phyloP scores from a whole-genome alignment of 345 rosid species.

The Hibiscus tridactylites region DNA sequence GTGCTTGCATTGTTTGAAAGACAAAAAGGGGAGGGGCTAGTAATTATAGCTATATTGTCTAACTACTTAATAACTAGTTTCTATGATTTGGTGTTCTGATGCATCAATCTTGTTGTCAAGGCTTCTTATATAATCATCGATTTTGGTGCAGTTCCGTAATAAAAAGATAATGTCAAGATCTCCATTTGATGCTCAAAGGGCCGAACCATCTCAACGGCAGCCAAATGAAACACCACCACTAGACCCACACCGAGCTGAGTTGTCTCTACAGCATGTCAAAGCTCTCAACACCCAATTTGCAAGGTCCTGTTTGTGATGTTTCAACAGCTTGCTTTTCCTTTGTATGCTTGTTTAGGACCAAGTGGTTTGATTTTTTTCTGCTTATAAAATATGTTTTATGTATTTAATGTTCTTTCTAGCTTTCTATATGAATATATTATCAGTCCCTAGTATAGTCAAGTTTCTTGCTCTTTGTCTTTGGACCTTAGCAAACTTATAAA shows the following conservation, averaged over 20 bases:
- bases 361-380: background rate
- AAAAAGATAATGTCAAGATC: slow-evolving; percentile 59
- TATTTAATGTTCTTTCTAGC: background rate
- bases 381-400: background rate
- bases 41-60: background rate
- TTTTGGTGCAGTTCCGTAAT: slow-evolving; percentile 51
- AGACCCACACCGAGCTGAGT: slow-evolving; percentile 59
- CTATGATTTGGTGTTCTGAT: background rate
- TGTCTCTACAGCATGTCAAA: slow-evolving; percentile 78
- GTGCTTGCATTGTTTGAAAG: background rate
- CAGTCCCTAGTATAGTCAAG: background rate
- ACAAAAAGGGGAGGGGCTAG: background rate
- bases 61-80: background rate
- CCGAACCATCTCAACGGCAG: slow-evolving; percentile 43
- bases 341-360: background rate
- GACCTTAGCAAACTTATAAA: background rate
- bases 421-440: background rate
- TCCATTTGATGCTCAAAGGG: slow-evolving; percentile 44
- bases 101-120: background rate
- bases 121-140: slow-evolving; percentile 7
- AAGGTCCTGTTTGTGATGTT: slow-evolving; percentile 35
- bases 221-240: slow-evolving; percentile 21
- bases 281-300: slow-evolving; percentile 94
- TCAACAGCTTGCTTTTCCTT: background rate
- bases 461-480: background rate